Evolutionary conservation across 2,329 filamentous ascomycete species (phyloP), one percentile per base, ranked within the genome.

Genomic region (Stagonosporopsis tanaceti): DNA sequence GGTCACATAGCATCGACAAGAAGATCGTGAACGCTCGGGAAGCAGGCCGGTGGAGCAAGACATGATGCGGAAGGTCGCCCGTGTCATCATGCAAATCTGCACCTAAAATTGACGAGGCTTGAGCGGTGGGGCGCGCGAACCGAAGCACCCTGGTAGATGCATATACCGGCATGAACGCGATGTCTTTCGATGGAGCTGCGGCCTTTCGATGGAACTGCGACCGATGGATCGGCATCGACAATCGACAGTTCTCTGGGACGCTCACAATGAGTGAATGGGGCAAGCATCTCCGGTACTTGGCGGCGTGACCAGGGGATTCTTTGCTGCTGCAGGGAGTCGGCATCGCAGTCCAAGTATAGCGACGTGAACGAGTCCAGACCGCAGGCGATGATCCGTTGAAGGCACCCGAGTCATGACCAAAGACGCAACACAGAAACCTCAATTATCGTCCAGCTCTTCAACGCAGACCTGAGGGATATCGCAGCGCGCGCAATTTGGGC

Each of bases 31-130:
- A 30, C n/a, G 14, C 32, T n/a, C 37, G 37, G 37, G 20, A 39
- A 22, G 17, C 17, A 22, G 25, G 39, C 42, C 42, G 28, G 41
- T 20, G 11, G 7, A 20, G 24, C 30, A 17, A 30, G 12, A 11
- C 22, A 37, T 24, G 20, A 38, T 24, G 41, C 41, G 30, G 38
- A n/a, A 54, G 15, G 30, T 14, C 9, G 38, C 35, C 45, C 37
- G 51, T 34, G 37, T 44, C 30, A 48, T 30, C 8, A n/a, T 22
- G 17, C 30, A 25, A 53, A 74, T 78, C n/a, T 67, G 41, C 35
- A 20, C 39, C 35, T 32, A 42, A 20, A 20, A 42, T 30, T 22
- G 37, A 42, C 25, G 34, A 20, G 52, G 39, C 52, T 50, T 50
- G 52, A 34, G 27, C 34, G 34, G 32, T 44, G 30, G 47, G 32